A percentile compares a stretch with the other conserved stretches of the same genome.
phyloP scores from a whole-genome alignment of 2,329 filamentous ascomycete species.

The Septoria petroselini region DNA sequence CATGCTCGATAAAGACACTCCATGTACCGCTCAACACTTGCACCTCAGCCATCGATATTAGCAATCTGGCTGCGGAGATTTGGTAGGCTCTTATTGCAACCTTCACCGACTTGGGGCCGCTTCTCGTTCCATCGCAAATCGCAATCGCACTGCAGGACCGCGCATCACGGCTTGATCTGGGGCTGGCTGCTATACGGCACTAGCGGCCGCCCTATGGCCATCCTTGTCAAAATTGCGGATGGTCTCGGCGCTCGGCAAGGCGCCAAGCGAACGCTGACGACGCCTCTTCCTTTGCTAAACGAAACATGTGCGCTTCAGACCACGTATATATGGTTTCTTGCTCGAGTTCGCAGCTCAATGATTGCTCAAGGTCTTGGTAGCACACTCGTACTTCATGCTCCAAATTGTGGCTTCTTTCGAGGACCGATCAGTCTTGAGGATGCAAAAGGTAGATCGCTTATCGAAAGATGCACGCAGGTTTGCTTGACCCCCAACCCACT shows the following conservation, averaged over 20 bases:
- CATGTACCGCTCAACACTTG: not conserved
- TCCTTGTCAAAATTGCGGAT: too few relatives aligned
- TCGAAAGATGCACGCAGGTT: not conserved
- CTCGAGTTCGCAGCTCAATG: not conserved
- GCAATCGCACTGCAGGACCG: too few relatives aligned
- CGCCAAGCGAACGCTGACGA: not conserved
- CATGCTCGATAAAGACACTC: not conserved
- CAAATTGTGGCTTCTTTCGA: not conserved
- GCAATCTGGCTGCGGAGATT: too few relatives aligned
- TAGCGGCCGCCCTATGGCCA: too few relatives aligned
- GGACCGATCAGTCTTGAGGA: not conserved
- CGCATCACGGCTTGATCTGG: too few relatives aligned
- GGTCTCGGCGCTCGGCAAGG: constrained; percentile 2
- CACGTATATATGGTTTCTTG: not conserved
- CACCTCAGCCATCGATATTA: too few relatives aligned
- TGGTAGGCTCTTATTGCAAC: too few relatives aligned
- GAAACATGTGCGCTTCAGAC: not conserved
- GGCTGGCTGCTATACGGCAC: too few relatives aligned
- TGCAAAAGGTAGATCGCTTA: not conserved
- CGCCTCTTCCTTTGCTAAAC: not conserved
- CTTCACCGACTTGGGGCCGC: not conserved
- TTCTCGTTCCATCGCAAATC: too few relatives aligned
- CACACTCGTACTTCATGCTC: not conserved
- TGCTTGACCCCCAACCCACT: not conserved
- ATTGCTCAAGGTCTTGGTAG: constrained; percentile 5